Percentiles rank a stretch among this genome's conserved stretches.
Conservation (phyloP, 2,329 filamentous ascomycete genomes). For the Arthrobotrys musiformis region DNA sequence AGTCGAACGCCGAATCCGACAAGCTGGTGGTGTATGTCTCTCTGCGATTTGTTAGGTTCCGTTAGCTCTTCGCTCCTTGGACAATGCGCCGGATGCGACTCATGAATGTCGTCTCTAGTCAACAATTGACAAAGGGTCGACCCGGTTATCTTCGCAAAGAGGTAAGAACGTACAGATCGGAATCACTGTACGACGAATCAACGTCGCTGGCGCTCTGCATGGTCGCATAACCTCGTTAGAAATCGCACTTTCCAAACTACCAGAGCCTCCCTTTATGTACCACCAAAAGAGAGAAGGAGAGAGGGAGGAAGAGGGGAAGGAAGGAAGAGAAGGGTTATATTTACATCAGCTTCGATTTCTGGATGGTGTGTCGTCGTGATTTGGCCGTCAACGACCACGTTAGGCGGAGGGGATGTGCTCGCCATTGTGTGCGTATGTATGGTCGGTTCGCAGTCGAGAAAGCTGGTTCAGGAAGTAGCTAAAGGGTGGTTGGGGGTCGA, state of each 20-base stretch:
- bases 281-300: neutral
- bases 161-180: conserved; percentile 28
- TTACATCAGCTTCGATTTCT: conserved; percentile 47
- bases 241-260: neutral
- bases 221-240: neutral
- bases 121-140: too few species aligned
- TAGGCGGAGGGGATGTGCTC: neutral
- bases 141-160: neutral
- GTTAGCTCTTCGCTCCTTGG: neutral
- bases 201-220: conserved; percentile 36
- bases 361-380: conserved; percentile 38
- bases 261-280: neutral
- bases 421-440: conserved; percentile 14
- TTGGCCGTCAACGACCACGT: neutral
- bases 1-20: conserved; percentile 65
- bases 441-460: neutral
- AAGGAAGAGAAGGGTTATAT: neutral
- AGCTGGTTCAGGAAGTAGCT: conserved; percentile 30
- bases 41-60: neutral
- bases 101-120: too few species aligned
- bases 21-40: conserved; percentile 60
- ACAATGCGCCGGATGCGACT: neutral
- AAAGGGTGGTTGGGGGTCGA: conserved; percentile 25
- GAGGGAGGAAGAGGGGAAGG: neutral
- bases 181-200: conserved; percentile 35